phyloP scores from a whole-genome alignment of 495 filamentous ascomycete species.

The Lindgomyces ingoldianus region DNA sequence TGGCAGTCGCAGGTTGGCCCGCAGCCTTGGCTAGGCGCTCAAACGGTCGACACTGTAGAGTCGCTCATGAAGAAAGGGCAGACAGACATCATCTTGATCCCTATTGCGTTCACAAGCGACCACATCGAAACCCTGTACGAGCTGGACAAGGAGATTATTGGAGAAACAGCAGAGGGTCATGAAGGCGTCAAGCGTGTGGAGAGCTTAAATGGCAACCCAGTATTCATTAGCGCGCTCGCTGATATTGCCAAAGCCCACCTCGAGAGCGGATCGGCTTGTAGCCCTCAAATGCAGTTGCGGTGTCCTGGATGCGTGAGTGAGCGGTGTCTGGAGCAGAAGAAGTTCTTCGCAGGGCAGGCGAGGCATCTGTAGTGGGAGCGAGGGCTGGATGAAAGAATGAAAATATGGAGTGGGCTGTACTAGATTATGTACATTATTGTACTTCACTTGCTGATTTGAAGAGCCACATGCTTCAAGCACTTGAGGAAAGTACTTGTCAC shows the following conservation, averaged over 20 bases:
- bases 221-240: conserved; percentile 90
- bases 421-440: background rate
- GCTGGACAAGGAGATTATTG: conserved; percentile 92
- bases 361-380: conserved; percentile 16
- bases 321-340: conserved; percentile 84
- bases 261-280: conserved; percentile 65
- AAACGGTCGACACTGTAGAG: conserved; percentile 84
- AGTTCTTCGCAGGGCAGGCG: conserved; percentile 65
- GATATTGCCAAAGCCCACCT: conserved; percentile 82
- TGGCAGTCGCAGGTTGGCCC: conserved; percentile 99
- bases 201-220: conserved; percentile 86
- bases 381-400: background rate
- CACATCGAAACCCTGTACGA: conserved; percentile 98
- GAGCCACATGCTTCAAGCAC: background rate
- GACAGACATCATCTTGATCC: conserved; percentile 87
- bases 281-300: conserved; percentile 82
- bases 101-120: conserved; percentile 96
- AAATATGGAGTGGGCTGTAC: background rate
- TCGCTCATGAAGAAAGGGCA: conserved; percentile 87
- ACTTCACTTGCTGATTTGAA: background rate
- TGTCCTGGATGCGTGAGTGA: conserved; percentile 95
- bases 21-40: conserved; percentile 91
- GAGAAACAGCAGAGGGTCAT: conserved; percentile 68
- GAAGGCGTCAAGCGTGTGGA: conserved; percentile 86
- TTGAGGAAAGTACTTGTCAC: background rate